Evolutionary conservation across 257 asterid genomes (phyloP), one percentile per base, ranked within the genome.

Genomic region (Nicotiana obtusifolia): DNA sequence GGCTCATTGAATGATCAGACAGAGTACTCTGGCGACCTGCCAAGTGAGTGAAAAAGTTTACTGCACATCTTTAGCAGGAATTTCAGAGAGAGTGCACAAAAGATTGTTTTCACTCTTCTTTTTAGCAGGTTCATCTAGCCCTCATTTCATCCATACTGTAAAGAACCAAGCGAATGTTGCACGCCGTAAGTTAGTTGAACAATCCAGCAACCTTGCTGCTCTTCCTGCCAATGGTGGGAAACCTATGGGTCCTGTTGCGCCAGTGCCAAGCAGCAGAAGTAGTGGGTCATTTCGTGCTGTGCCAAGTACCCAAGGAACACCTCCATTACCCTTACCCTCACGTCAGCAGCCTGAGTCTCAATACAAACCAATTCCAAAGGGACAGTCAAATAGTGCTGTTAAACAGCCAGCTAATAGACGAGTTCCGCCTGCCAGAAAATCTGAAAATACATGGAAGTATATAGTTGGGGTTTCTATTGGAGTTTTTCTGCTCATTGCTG

Each of bases 211-310:
- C 82, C 89, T 92, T 68, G 86, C 85, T 33, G 97, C 97, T 76
- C 14, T 69, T 68, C 91, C 92, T 47, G 89, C 91, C 76, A 89
- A 78, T 49, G 77, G 13, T 20, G 83, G 80, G 68, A 26, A 24
- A 1, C 87, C 90, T 30, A 33, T 76, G 52, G 88, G 64, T 82
- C 84, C 85, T n/a, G 13, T 57, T 76, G 31, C 54, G 83, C 31
- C 88, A 80, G 87, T 87, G 78, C 98, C 94, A 61, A 90, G 89
- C 86, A 82, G 87, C 73, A 87, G 94, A 84, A 92, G 98, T 76
- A 96, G 99, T 56, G 98, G 99, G 11, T 93, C 99, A 10, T 94
- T 92, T 85, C 92, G 94, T 16, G 97, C 92, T 22, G 86, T 89
- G 41, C 91, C 95, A 28, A 86, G 53, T 47, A 76, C 35, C 20